phyloP scores from a whole-genome alignment of 192 early-diverging fungal genomes.

The Backusella luteola region DNA sequence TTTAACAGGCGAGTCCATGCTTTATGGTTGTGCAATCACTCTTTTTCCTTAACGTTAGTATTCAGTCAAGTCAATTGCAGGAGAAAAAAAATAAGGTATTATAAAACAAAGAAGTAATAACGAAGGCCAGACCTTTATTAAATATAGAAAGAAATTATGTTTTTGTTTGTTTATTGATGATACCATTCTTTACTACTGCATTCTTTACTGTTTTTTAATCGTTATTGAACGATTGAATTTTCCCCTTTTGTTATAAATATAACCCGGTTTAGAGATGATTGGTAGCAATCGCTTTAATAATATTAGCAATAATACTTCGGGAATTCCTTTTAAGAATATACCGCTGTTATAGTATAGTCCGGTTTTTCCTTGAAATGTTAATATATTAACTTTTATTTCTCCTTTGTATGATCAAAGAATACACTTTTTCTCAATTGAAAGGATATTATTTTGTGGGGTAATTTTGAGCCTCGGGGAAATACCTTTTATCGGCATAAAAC shows the following conservation, averaged over 20 bases:
- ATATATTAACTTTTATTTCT: background rate
- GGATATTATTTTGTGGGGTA: background rate
- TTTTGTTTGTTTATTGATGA: background rate
- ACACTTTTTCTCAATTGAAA: background rate
- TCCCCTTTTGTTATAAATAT: background rate
- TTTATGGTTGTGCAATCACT: background rate
- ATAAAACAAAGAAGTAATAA: background rate
- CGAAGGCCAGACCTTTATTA: background rate
- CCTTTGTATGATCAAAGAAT: background rate
- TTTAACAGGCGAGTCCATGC: background rate
- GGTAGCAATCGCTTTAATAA: background rate
- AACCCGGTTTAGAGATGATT: background rate
- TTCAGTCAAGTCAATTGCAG: background rate
- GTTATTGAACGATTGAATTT: background rate
- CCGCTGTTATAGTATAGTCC: background rate
- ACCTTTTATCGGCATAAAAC: background rate
- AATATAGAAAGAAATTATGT: background rate
- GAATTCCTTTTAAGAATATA: background rate
- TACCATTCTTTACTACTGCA: background rate
- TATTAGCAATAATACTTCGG: background rate
- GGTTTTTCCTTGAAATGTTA: background rate
- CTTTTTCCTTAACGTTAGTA: background rate
- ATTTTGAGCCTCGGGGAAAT: background rate
- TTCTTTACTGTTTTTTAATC: background rate
- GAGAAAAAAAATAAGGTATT: slow-evolving; percentile 6